Conservation (phyloP, 2,329 filamentous ascomycete genomes). For the Stagonosporopsis tanaceti region DNA sequence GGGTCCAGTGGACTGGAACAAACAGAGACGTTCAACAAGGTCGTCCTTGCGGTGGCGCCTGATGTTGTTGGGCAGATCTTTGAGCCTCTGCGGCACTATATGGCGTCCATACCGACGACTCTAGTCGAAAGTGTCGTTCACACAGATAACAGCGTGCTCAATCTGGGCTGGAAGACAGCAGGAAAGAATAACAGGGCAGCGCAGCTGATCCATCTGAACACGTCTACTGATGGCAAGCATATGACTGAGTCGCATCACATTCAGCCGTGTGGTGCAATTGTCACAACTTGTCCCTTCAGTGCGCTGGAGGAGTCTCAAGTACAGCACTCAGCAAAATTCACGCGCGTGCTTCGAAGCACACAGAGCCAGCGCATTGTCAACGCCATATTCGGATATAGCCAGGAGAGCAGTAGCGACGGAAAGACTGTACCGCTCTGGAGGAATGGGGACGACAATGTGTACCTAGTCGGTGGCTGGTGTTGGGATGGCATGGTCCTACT, state of each 20-base stretch:
- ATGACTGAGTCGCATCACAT: constrained; percentile 63
- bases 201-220: constrained; percentile 44
- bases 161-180: background rate
- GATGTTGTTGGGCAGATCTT: constrained; percentile 61
- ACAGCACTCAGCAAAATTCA: constrained; percentile 60
- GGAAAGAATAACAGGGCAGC: constrained; percentile 9
- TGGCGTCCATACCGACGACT: constrained; percentile 58
- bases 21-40: constrained; percentile 57
- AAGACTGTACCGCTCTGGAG: constrained; percentile 52
- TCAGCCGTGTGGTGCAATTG: constrained; percentile 60
- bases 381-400: constrained; percentile 51
- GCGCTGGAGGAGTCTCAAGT: constrained; percentile 50
- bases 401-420: constrained; percentile 19
- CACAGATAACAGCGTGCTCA: constrained; percentile 40
- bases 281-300: constrained; percentile 62
- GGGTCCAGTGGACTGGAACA: constrained; percentile 21
- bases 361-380: constrained; percentile 59
- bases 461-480: constrained; percentile 67
- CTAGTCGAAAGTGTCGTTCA: constrained; percentile 60
- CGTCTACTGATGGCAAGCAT: constrained; percentile 41
- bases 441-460: constrained; percentile 64
- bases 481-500: constrained; percentile 71
- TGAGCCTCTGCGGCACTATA: constrained; percentile 48
- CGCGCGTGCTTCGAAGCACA: constrained; percentile 61
- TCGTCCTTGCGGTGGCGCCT: constrained; percentile 64